A percentile compares a stretch with the other conserved stretches of the same genome.
Conservation (phyloP, 2,329 filamentous ascomycete genomes). For the Alternaria conjuncta region DNA sequence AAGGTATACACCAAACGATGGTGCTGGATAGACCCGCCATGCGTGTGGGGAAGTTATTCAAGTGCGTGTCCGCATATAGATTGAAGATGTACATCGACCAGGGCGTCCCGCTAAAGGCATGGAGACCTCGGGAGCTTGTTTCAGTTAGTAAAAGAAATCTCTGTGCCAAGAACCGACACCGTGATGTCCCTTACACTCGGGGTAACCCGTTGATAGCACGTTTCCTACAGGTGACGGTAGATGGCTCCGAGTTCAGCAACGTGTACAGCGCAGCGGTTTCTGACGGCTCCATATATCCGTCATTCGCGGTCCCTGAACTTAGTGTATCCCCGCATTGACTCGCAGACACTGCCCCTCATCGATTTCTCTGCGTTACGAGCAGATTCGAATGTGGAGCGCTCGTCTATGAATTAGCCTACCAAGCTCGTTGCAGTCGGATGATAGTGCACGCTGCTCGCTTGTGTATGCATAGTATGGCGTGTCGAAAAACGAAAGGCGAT, state of each 20-base stretch:
- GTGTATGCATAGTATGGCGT: conserved; percentile 3
- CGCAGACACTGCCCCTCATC: conserved; percentile 21
- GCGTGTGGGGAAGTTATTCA: conserved; percentile 6
- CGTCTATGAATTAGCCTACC: conserved; percentile 21
- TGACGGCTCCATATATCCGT: conserved; percentile 9
- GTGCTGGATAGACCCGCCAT: background rate
- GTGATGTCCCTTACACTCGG: conserved; percentile 14
- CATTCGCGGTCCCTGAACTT: conserved; percentile 18
- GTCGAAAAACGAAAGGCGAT: conserved; percentile 1
- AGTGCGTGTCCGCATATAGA: conserved; percentile 5
- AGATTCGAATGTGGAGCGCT: conserved; percentile 27
- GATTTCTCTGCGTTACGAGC: conserved; percentile 20
- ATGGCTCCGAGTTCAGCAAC: conserved; percentile 7
- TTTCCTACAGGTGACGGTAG: conserved; percentile 7
- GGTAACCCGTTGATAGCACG: conserved; percentile 8
- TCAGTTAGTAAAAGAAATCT: conserved; percentile 29
- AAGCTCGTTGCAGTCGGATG: conserved; percentile 6
- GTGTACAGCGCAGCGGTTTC: conserved; percentile 7
- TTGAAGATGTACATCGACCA: background rate
- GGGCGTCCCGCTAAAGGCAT: conserved; percentile 16
- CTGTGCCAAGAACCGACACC: conserved; percentile 25
- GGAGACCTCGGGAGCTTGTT: conserved; percentile 20
- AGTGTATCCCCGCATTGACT: conserved; percentile 19
- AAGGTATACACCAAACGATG: background rate
- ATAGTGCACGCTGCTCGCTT: conserved; percentile 17